Evolutionary conservation across 2,329 filamentous ascomycete genomes (phyloP).

Genomic region (Fonsecaea nubica): DNA sequence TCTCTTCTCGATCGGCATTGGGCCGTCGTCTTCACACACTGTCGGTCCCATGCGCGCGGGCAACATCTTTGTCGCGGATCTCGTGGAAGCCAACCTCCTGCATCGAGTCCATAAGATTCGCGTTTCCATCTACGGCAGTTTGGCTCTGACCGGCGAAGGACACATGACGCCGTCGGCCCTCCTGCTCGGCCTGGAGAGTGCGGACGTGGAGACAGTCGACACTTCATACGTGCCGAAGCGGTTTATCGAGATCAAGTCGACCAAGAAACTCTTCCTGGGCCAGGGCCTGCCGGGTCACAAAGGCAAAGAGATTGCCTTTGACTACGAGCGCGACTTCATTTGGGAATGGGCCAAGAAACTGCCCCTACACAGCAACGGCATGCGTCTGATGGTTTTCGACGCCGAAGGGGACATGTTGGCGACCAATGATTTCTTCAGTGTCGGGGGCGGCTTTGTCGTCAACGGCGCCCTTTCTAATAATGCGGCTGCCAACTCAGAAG

Average conservation of each 20-base stretch:
- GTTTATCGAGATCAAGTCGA: conserved; percentile 30
- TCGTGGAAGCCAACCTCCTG: conserved; percentile 33
- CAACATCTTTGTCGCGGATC: conserved; percentile 37
- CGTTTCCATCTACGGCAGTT: conserved; percentile 34
- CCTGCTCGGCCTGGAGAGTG: conserved; percentile 36
- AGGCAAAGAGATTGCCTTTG: conserved; percentile 31
- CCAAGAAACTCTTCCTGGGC: conserved; percentile 32
- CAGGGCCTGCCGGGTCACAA: conserved; percentile 19
- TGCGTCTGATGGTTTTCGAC: conserved; percentile 34
- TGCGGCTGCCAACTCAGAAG: background rate
- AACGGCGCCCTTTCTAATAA: conserved; percentile 27
- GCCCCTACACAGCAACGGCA: conserved; percentile 35
- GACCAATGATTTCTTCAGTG: conserved; percentile 35
- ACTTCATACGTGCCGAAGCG: conserved; percentile 34
- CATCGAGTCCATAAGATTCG: conserved; percentile 31
- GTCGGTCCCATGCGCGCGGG: conserved; percentile 38
- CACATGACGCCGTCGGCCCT: conserved; percentile 28
- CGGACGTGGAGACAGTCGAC: conserved; percentile 36
- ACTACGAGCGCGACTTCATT: conserved; percentile 34
- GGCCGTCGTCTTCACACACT: conserved; percentile 37
- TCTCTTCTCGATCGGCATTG: conserved; percentile 39
- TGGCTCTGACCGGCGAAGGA: conserved; percentile 17
- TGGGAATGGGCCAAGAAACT: conserved; percentile 36
- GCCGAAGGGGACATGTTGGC: conserved; percentile 33
- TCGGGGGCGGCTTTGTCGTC: conserved; percentile 37